Evolutionary conservation across 2,329 filamentous ascomycete genomes (phyloP), one percentile per base, ranked within the genome.

Genomic region (Trichoderma breve): DNA sequence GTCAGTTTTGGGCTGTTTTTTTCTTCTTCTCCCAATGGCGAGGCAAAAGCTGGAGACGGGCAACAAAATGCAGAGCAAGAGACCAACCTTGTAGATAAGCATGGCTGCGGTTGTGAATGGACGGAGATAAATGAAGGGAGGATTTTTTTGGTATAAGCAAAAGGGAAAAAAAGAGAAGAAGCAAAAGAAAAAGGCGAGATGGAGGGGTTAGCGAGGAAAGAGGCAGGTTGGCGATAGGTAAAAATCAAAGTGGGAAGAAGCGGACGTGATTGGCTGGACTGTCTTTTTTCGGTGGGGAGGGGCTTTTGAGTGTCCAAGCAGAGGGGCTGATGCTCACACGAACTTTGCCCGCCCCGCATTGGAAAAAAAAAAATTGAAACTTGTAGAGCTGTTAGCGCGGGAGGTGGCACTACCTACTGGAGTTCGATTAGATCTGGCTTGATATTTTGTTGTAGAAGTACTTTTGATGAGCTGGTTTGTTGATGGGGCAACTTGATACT

Each of bases 71-170:
- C 57, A 18, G 36, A 7, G 53, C 34, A 21, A 6, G 7, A 2
- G 6, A 78, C 85, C 73, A 82, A 92, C 91, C 84, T 86, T 90
- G 89, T 83, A 93, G 81, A 93, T 92, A 82, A 92, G 87, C 91
- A 93, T 93, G 79, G 84, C 92, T 88, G 79, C 83, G 83, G 82
- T 80, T 78, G 77, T 69, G 73, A 70, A 73, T 66, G 66, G 57
- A 70, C 74, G 68, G 53, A 73, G 53, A 64, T 18, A 58, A 34
- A 69, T 18, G 60, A 24, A 24, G 8, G 43, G 53, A 30, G 12
- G 30, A 15, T 14, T 55, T 62, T 55, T 55, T 62, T 12, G 65
- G 28, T 61, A 62, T 62, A 28, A 34, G 28, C 12, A 15, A 39
- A 14, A 14, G 30, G 39, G 14, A 15, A 43, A 34, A 47, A 55